phyloP scores from a whole-genome alignment of 805 yeast genomes.

The Cyberlindnera americana region DNA sequence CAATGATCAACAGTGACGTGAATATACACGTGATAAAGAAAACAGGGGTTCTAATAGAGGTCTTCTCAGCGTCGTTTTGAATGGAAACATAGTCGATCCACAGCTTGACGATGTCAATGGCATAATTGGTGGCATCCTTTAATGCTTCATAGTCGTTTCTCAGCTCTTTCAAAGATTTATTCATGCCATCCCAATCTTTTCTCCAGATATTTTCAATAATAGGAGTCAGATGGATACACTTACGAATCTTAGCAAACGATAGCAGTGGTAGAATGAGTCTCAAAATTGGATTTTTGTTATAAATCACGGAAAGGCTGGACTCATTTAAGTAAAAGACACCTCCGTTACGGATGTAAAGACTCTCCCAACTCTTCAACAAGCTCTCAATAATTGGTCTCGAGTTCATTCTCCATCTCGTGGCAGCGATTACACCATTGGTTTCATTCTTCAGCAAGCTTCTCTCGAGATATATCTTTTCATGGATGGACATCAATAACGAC shows the following conservation, averaged over 20 bases:
- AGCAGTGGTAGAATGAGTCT: conserved; percentile 65
- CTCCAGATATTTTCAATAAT: conserved; percentile 56
- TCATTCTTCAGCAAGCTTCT: conserved; percentile 36
- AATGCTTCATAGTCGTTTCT: conserved; percentile 57
- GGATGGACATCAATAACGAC: conserved; percentile 59
- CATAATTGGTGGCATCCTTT: conserved; percentile 57
- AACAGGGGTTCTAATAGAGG: conserved; percentile 71
- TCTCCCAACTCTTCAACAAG: conserved; percentile 66
- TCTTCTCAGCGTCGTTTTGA: conserved; percentile 59
- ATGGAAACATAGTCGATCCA: conserved; percentile 74
- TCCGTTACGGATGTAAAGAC: conserved; percentile 54
- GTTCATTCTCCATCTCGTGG: conserved; percentile 63
- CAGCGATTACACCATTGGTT: conserved; percentile 40
- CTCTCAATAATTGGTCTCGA: conserved; percentile 56
- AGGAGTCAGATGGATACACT: conserved; percentile 59
- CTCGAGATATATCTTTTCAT: conserved; percentile 60
- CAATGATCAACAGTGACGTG: conserved; percentile 55
- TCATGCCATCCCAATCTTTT: conserved; percentile 70
- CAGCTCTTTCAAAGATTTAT: conserved; percentile 43
- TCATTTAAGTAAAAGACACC: conserved; percentile 57
- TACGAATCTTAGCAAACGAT: conserved; percentile 62
- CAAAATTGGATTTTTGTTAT: conserved; percentile 51
- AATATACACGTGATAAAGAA: conserved; percentile 70
- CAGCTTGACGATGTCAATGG: conserved; percentile 55
- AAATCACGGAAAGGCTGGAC: conserved; percentile 37